phyloP scores from a whole-genome alignment of 176 grass and related monocot species.

The Bonia amplexicaulis region DNA sequence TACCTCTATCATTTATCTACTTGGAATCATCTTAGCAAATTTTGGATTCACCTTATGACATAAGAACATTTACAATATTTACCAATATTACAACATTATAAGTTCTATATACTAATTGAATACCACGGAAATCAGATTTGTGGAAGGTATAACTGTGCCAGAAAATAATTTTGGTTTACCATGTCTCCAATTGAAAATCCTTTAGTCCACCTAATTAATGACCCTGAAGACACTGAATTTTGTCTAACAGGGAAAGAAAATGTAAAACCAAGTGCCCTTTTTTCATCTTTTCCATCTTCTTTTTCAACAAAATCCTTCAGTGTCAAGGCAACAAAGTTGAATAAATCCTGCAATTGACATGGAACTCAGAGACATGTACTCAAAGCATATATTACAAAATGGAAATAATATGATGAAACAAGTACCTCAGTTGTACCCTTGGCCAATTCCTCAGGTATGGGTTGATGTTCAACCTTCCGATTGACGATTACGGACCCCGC shows the following conservation, averaged over 20 bases:
- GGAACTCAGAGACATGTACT: neutral
- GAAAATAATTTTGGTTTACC: conserved; percentile 38
- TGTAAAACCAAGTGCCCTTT: conserved; percentile 73
- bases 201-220: conserved; percentile 92
- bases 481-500: conserved; percentile 44
- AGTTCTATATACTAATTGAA: neutral
- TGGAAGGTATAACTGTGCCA: neutral
- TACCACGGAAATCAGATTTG: neutral
- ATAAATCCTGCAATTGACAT: conserved; percentile 57
- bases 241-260: conserved; percentile 98
- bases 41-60: neutral
- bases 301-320: conserved; percentile 71
- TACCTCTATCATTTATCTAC: neutral
- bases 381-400: neutral
- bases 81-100: neutral
- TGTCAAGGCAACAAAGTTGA: conserved; percentile 61
- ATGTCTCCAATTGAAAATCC: conserved; percentile 71
- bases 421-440: conserved; percentile 73
- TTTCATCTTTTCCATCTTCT: conserved; percentile 49
- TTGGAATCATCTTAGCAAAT: neutral
- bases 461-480: conserved; percentile 57
- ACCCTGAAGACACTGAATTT: conserved; percentile 77
- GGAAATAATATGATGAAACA: neutral
- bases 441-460: conserved; percentile 71
- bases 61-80: neutral